Base-by-base conservation (phyloP, 2,329 filamentous ascomycete genomes). In the Cercospora canescens region DNA sequence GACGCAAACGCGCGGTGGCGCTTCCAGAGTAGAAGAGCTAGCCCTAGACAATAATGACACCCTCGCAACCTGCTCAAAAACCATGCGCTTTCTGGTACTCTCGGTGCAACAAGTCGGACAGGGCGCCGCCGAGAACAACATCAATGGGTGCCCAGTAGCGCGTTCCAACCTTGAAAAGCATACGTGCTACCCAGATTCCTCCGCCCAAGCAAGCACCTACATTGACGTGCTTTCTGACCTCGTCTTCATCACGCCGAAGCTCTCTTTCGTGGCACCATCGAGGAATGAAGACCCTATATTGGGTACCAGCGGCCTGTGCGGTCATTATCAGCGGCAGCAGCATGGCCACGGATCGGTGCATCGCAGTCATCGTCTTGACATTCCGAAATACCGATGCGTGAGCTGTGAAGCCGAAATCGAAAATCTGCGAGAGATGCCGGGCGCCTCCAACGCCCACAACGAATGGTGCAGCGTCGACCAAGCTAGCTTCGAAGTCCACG, bases 31-130 rank as follows among this genome's bases (percentile, higher is more conserved):
- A 69, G 39, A 30, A 4, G 12, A 21, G 24, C 34, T 28, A 59
- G 50, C 35, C 14, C 12, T 57, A 16, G 2, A 14, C 6, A 30
- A n/a, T 18, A 30, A n/a, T 18, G 24, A n/a, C 5, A 34, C 21
- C 21, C 21, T 32, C 18, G 37, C 16, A 21, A 30, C 6, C 14
- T 60, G 35, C 18, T 69, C 64, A 71, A 14, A 71, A 64, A n/a
- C 65, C 72, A 69, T 76, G 75, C n/a, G 75, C 73, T 59, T 73
- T 75, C 18, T 64, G 50, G 57, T 76, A 76, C 69, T 76, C 75
- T 65, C 75, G 69, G 41, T 75, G 71, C 63, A 72, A 50, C 63
- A 77, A 55, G 67, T 77, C 75, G 30, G 73, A 66, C 57, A 77
- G 50, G 18, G 73, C 75, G 7, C 74, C 75, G 8, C 73, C 73